Evolutionary conservation across 768 basidiomycete genomes (phyloP).

Genomic region (Lactarius trivialis): DNA sequence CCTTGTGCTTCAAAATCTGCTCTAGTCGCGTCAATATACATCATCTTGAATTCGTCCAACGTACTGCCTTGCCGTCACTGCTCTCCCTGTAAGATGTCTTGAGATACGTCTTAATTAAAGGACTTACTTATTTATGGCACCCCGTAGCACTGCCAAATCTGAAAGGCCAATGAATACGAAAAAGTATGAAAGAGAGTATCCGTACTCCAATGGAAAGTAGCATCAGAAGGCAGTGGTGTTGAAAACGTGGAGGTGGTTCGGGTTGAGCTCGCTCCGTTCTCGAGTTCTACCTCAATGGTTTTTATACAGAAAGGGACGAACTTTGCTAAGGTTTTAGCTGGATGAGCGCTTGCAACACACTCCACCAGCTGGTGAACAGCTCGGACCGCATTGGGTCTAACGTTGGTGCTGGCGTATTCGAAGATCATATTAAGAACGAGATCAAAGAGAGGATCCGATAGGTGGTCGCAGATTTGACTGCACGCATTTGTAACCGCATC

Average conservation of each 20-base stretch:
- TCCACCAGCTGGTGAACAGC: conserved; percentile 83
- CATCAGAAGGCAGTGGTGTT: conserved; percentile 67
- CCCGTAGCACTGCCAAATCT: conserved; percentile 72
- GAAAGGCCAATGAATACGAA: conserved; percentile 12
- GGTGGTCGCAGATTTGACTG: conserved; percentile 69
- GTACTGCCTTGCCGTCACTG: conserved; percentile 53
- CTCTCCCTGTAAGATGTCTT: background rate
- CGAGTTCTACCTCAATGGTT: conserved; percentile 71
- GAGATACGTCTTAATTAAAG: background rate
- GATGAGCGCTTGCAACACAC: conserved; percentile 76
- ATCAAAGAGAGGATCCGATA: conserved; percentile 70
- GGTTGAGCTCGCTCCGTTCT: conserved; percentile 74
- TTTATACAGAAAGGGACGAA: conserved; percentile 68
- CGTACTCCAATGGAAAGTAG: conserved; percentile 84
- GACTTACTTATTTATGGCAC: conserved; percentile 73
- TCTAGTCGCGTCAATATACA: conserved; percentile 5
- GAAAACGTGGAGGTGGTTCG: conserved; percentile 61
- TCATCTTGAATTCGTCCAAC: conserved; percentile 21
- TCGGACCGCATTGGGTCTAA: conserved; percentile 79
- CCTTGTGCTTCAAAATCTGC: conserved; percentile 61
- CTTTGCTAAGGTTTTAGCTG: conserved; percentile 67
- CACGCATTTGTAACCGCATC: conserved; percentile 72
- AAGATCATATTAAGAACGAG: conserved; percentile 77
- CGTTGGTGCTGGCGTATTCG: conserved; percentile 74
- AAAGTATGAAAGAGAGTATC: conserved; percentile 4